A percentile compares a stretch with the other conserved stretches of the same genome.
Conservation (phyloP, 2,329 filamentous ascomycete species). For the Dactylonectria estremocensis region DNA sequence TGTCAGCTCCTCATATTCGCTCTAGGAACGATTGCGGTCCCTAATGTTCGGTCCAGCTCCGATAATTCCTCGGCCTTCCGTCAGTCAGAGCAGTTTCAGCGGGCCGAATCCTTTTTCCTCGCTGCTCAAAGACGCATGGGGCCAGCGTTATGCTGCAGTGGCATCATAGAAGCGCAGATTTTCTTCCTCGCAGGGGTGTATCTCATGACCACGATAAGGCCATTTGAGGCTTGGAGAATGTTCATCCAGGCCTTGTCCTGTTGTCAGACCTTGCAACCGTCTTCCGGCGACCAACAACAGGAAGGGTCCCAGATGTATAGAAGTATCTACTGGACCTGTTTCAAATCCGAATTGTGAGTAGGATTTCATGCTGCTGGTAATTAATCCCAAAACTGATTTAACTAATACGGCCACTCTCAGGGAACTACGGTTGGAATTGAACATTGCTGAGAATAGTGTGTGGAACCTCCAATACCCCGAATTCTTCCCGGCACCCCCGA, state of each 20-base stretch:
- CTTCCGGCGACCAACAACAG: background rate
- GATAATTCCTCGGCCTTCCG: background rate
- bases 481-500: slow-evolving; percentile 14
- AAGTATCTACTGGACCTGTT: slow-evolving; percentile 18
- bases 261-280: slow-evolving; percentile 23
- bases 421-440: slow-evolving; percentile 16
- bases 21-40: slow-evolving; percentile 10
- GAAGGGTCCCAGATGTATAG: background rate
- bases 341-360: slow-evolving; percentile 24
- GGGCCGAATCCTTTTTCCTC: slow-evolving; percentile 12
- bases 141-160: slow-evolving; percentile 23
- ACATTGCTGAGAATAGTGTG: slow-evolving; percentile 5
- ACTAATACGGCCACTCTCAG: background rate
- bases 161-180: slow-evolving; percentile 25
- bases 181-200: slow-evolving; percentile 39
- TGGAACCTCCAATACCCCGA: slow-evolving; percentile 15
- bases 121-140: slow-evolving; percentile 34
- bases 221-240: slow-evolving; percentile 35
- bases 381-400: background rate
- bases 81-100: background rate
- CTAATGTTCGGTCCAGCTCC: background rate
- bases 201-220: slow-evolving; percentile 35
- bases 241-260: slow-evolving; percentile 35
- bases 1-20: slow-evolving; percentile 18
- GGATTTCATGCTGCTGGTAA: too few species aligned